These are phyloP conservation scores for Polygonum maritimum DNA, from an alignment of 148 eudicot genomes.

Conservation along the genomic window DNA sequence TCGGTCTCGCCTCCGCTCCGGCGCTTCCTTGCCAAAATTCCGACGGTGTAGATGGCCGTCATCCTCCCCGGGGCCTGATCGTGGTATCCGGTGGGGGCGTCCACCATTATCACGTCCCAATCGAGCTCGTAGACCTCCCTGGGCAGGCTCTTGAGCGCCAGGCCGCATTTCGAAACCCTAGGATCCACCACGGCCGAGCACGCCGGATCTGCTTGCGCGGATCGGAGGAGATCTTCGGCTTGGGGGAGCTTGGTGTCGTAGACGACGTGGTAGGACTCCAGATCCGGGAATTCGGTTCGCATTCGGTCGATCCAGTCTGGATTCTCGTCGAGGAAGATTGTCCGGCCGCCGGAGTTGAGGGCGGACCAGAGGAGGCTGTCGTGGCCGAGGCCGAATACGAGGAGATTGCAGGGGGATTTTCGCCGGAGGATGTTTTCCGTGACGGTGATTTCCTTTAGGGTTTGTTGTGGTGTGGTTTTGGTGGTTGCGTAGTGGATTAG, in stretches of 20 bases:
- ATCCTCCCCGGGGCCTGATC: constrained; percentile 49
- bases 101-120: constrained; percentile 55
- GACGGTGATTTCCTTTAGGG: constrained; percentile 22
- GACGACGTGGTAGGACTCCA: constrained; percentile 24
- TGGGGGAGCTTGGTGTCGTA: constrained; percentile 34
- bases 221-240: constrained; percentile 23
- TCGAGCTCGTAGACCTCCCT: constrained; percentile 34
- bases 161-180: constrained; percentile 18
- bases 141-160: constrained; percentile 28
- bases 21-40: constrained; percentile 45
- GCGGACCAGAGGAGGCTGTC: constrained; percentile 46
- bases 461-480: constrained; percentile 32
- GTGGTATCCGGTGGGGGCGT: constrained; percentile 43
- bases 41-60: constrained; percentile 53
- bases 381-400: constrained; percentile 46
- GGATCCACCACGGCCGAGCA: constrained; percentile 21
- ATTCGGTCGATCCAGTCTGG: constrained; percentile 31
- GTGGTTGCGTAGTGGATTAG: constrained; percentile 46
- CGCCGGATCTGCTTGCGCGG: not conserved
- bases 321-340: constrained; percentile 51
- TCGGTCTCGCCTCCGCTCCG: constrained; percentile 34
- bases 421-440: constrained; percentile 23
- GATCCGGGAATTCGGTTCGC: constrained; percentile 16
- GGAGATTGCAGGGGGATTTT: constrained; percentile 34
- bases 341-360: constrained; percentile 32